Conservation (phyloP, 257 asterid species). For the Paraleonurus japonicus region DNA sequence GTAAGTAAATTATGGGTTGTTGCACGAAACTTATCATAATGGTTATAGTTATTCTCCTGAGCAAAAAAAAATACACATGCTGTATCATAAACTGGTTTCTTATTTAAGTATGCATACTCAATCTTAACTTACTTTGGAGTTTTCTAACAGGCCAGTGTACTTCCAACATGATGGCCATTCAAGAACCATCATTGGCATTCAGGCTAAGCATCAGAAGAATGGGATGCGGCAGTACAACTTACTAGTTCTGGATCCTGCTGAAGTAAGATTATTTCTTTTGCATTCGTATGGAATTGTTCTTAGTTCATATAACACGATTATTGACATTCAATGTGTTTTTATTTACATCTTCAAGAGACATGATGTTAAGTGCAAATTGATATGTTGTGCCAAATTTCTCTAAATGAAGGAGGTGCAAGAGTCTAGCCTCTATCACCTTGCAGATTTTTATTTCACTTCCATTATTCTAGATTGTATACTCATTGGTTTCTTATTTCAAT, state of each 20-base stretch:
- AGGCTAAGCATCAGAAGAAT: constrained; percentile 52
- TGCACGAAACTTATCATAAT: not conserved
- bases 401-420: not conserved
- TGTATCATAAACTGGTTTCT: not conserved
- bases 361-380: constrained; percentile 9
- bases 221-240: constrained; percentile 61
- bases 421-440: not conserved
- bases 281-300: constrained; percentile 5
- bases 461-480: not conserved
- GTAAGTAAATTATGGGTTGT: constrained; percentile 44
- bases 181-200: constrained; percentile 92
- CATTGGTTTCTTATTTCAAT: not conserved
- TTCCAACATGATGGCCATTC: constrained; percentile 96
- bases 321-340: not conserved
- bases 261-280: constrained; percentile 48
- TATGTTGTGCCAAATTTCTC: not conserved
- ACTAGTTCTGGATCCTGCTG: constrained; percentile 77
- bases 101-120: not conserved
- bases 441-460: not conserved
- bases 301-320: not conserved
- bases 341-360: constrained; percentile 3
- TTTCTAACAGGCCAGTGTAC: constrained; percentile 74
- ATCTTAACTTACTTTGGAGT: constrained; percentile 26
- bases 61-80: not conserved
- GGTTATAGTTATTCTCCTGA: not conserved